Base-by-base conservation (phyloP, 805 yeast species). In the Saccharomycopsis sp. region DNA sequence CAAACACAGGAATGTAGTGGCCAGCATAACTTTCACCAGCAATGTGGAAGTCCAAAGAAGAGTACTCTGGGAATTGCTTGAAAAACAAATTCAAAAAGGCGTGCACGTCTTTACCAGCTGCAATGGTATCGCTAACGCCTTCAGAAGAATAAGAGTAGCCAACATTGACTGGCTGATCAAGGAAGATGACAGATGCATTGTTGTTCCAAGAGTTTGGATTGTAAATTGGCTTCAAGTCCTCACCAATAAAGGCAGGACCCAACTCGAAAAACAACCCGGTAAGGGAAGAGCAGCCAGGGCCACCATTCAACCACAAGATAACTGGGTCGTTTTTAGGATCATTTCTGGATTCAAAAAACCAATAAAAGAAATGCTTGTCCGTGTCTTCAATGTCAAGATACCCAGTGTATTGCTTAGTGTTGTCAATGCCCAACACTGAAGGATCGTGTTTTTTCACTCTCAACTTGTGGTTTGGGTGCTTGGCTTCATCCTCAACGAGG, bases 11-110 rank as follows among this genome's bases (percentile, higher is more conserved):
- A 50, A 88, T 82, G 63, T 89, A 88, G 57, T 86, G 94, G 38
- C 96, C 96, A 15, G 89, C 96, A 55, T 88, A 87, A 6, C 94
- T 81, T 58, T 87, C 96, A 51, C 96, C 96, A 33, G 95, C 80
- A 57, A 87, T 82, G 60, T 86, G 95, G 72, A 87, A 84, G 38
- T 71, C 73, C 42, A 72, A 65, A 18, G 62, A 57, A 18, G 55
- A 53, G 57, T 73, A 81, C 48, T 72, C 65, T 21, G 72, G 69
- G 68, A 83, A 83, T 55, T 81, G 78, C 54, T 76, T 69, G 68
- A 81, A 84, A 61, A 85, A 84, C 52, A 85, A 69, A 58, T 80
- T 79, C 61, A 85, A 67, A 54, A 85, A 81, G 2, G 84, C 83
- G 56, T 72, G 82, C 17, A 81, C 88, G 53, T 85, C 94, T 60